Conservation (phyloP, 2,329 filamentous ascomycete species). For the Cadophora malorum region DNA sequence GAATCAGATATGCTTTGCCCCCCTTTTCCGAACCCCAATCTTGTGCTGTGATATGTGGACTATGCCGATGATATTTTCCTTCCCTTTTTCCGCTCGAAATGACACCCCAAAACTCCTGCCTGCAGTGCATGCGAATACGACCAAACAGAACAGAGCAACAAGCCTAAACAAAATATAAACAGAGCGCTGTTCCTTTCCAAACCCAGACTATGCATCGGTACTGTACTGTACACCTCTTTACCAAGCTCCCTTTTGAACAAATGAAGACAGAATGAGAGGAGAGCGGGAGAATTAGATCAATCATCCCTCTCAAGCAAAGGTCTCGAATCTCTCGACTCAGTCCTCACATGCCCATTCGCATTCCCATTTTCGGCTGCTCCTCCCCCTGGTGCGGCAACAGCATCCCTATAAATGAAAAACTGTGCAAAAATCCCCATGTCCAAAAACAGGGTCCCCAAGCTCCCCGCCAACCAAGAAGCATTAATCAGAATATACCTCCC, state of each 20-base stretch:
- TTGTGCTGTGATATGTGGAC: neutral
- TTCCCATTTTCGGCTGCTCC: conserved; percentile 25
- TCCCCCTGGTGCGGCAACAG: conserved; percentile 25
- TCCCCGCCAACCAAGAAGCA: conserved; percentile 87
- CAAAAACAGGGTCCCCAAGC: conserved; percentile 83
- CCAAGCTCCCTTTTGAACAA: too few species aligned
- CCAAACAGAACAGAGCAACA: neutral
- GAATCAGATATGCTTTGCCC: neutral
- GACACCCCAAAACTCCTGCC: neutral
- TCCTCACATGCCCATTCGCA: conserved; percentile 24
- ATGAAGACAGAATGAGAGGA: neutral
- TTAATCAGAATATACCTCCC: conserved; percentile 87
- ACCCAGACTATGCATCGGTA: conserved; percentile 1
- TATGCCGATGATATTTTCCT: neutral
- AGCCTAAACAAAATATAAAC: neutral
- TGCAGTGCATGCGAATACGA: neutral
- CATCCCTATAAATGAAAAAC: conserved; percentile 80
- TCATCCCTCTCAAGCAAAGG: conserved; percentile 37
- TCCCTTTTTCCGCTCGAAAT: neutral
- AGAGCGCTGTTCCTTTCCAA: neutral
- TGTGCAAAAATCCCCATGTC: conserved; percentile 89
- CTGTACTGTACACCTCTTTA: conserved; percentile 13
- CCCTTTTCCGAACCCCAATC: neutral
- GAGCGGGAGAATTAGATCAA: neutral
- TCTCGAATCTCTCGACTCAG: conserved; percentile 29